Percentiles rank a stretch among this genome's conserved stretches.
These are phyloP conservation scores for Akebia trifoliata DNA, from an alignment of 164 flowering plant species.

Conservation along the genomic window DNA sequence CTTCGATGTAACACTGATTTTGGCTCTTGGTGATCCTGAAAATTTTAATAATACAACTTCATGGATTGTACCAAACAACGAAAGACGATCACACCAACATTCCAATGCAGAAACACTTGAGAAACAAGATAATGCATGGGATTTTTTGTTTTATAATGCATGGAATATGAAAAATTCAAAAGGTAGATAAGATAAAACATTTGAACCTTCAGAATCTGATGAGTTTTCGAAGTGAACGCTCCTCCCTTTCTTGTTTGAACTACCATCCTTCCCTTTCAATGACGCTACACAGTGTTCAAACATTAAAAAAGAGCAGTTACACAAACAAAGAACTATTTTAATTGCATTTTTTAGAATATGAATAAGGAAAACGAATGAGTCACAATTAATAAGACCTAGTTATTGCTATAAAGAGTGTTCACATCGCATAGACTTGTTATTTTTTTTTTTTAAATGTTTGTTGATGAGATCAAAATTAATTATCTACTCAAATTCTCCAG, in stretches of 20 bases:
- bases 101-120: neutral
- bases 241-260: slow-evolving; percentile 38
- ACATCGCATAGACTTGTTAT: too few species aligned
- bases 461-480: neutral
- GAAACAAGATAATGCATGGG: neutral
- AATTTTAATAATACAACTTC: neutral
- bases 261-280: slow-evolving; percentile 44
- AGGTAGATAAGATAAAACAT: neutral
- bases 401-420: neutral
- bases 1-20: slow-evolving; percentile 20
- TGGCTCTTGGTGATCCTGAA: slow-evolving; percentile 21
- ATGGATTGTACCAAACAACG: neutral
- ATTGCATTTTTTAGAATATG: neutral
- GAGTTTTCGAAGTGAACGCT: slow-evolving; percentile 35
- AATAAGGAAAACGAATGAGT: neutral
- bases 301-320: neutral
- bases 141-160: too few species aligned
- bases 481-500: too few species aligned
- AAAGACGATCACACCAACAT: neutral
- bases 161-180: neutral
- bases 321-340: neutral
- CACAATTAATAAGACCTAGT: neutral
- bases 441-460: neutral
- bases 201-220: slow-evolving; percentile 36
- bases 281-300: slow-evolving; percentile 19